Evolutionary conservation across 116 monocot genomes (phyloP).

Genomic region (Thalassia testudinum): DNA sequence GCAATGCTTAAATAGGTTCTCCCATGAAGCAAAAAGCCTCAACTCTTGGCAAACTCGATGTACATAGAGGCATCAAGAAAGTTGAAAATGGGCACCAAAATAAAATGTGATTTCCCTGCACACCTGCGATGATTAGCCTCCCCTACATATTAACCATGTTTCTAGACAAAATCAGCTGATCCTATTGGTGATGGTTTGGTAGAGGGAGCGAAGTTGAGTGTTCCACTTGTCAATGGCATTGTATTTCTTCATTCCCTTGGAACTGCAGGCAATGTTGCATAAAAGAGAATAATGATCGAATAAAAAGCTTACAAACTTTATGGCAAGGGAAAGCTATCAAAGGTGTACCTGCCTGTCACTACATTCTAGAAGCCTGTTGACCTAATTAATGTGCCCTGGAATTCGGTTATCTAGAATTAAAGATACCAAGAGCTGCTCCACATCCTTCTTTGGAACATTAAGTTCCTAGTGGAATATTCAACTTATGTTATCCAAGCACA

Average conservation of each 20-base stretch:
- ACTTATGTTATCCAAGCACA: neutral
- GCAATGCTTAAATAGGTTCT: no score
- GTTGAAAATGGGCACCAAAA: no score
- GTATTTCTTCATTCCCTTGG: constrained; percentile 91
- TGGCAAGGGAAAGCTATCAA: no score
- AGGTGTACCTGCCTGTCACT: constrained; percentile 59
- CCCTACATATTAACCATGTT: no score
- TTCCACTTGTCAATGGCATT: constrained; percentile 96
- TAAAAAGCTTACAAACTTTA: neutral
- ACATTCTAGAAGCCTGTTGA: constrained; percentile 78
- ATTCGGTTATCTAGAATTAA: constrained; percentile 85
- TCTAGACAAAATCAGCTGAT: constrained; percentile 31
- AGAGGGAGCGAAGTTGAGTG: constrained; percentile 73
- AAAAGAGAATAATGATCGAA: no score
- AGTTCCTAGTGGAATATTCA: constrained; percentile 43
- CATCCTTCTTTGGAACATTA: constrained; percentile 95
- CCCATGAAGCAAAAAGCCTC: no score
- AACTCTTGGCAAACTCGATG: no score
- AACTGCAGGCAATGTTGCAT: constrained; percentile 24
- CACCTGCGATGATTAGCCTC: no score
- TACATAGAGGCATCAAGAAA: no score
- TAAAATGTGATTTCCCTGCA: no score
- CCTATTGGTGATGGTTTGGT: constrained; percentile 66
- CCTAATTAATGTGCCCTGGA: constrained; percentile 94
- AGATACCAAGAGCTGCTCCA: constrained; percentile 90